Evolutionary conservation across 2,329 filamentous ascomycete species (phyloP), one percentile per base, ranked within the genome.

Genomic region (Trichoderma sp.): DNA sequence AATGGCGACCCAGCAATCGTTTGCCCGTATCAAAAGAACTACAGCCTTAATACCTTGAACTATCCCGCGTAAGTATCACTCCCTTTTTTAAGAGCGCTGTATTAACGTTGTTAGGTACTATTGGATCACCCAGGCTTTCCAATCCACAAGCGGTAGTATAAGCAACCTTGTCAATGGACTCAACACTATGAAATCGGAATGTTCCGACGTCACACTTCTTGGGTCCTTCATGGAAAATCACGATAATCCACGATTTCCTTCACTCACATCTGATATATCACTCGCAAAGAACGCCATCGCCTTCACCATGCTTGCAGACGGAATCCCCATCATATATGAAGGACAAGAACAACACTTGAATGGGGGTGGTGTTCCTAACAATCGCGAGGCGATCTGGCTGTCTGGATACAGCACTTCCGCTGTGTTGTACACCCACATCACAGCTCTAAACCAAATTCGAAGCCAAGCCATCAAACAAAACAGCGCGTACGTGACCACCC

Each of bases 281-380:
- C 81, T 89, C 2, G 84, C 87, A 57, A 86, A 87, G 76, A 91
- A 91, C 72, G 82, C 86, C 8, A 81, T 91, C 53, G 83, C 87
- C 0, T 90, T 87, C 73, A 86, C 85, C 19, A 83, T 91, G 35
- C 83, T 91, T n/a, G 81, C 81, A 2, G 82, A 89, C 68, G 89
- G 89, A 19, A 86, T 91, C 47, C 88, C 88, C 0, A 87, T 90
- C 68, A 82, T 91, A 33, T 91, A 91, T 77, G 84, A 89, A 72
- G 89, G 89, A 27, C 86, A 88, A 70, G 89, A 91, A 76, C 88
- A 91, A 74, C 86, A 85, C 70, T 88, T 84, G 75, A 75, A 80
- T 2, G 81, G 81, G 24, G 81, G 76, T 31, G 78, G 78, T 49
- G 86, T 86, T 13, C 78, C 82, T 0, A 82, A 81, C 62, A 84